Evolutionary conservation across 169 alveolate species (phyloP), one percentile per base, ranked within the genome.

Genomic region (Cryptosporidium sp.): DNA sequence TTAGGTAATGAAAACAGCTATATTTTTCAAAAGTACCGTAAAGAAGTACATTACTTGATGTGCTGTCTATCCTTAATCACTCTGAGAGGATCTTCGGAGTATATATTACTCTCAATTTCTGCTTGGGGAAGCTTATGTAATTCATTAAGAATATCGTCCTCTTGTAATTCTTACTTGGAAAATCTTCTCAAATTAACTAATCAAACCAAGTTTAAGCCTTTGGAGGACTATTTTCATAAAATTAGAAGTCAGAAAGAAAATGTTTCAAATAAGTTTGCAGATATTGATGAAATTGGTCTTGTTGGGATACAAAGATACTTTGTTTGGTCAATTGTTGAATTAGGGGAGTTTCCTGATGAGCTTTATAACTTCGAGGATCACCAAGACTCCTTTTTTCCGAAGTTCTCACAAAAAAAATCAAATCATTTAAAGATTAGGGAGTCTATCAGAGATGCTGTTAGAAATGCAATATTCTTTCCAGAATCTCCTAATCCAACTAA

Each of bases 41-140:
- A 35, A 10, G 67, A 80, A 16, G 37, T 80, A n/a, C 62, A 62
- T 31, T 12, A 62, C 12, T 48, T 80, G 41, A 59, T 61, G 29
- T 59, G 67, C 31, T 59, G 65, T 18, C 21, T 80, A 1, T 33
- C 75, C 2, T 31, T 23, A 9, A 41, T 62, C 23, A 62, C 55
- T 9, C 2, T 80, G 33, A 45, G 37, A 6, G 89, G 74, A 12
- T 80, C 89, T 1, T 37, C 48, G 4, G 74, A 80, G 26, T 29
- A 43, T 10, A 48, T 67, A 18, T 16, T 59, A 18, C 41, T 59
- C 31, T 80, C 89, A 2, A 29, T 80, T 18, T 41, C 41, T n/a
- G 89, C 80, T 8, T 80, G 89, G 89, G 89, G 70, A 43, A 80
- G 89, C 23, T 16, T 80, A 5, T 37, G 80, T n/a, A 59, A n/a